Evolutionary conservation across 1,284 basidiomycete genomes (phyloP).

Genomic region (Leccinum angustisporum): DNA sequence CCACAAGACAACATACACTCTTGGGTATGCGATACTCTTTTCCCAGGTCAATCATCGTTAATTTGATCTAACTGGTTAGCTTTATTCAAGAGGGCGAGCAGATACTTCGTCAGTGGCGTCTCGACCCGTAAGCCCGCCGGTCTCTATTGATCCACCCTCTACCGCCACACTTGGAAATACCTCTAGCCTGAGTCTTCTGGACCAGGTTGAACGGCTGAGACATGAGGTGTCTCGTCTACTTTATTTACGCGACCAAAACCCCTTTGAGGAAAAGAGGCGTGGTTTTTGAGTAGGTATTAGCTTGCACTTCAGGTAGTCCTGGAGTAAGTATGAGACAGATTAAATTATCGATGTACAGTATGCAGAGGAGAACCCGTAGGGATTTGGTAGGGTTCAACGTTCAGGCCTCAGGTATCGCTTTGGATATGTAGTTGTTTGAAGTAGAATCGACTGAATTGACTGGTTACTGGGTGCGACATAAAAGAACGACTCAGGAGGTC

Average conservation of each 20-base stretch:
- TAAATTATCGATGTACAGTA: neutral
- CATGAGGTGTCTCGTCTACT: conserved; percentile 14
- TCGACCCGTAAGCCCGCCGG: neutral
- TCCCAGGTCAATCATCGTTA: too few species aligned
- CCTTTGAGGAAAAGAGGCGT: neutral
- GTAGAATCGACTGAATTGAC: neutral
- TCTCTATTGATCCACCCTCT: neutral
- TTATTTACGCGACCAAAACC: neutral
- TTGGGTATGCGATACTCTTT: neutral
- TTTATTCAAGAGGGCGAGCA: neutral
- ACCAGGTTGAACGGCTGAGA: neutral
- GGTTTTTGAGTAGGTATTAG: neutral
- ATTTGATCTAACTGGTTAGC: neutral
- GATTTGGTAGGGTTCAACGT: neutral
- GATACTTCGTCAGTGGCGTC: neutral
- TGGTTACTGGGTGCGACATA: neutral
- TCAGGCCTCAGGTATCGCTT: neutral
- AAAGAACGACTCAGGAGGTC: too few species aligned
- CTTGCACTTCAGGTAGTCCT: neutral
- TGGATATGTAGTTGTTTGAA: neutral
- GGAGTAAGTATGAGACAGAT: neutral
- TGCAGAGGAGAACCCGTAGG: neutral
- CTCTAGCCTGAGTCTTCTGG: neutral
- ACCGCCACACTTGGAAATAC: neutral
- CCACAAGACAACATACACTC: neutral